Evolutionary conservation across 768 basidiomycete genomes (phyloP).

Genomic region (Galerina sulciceps): DNA sequence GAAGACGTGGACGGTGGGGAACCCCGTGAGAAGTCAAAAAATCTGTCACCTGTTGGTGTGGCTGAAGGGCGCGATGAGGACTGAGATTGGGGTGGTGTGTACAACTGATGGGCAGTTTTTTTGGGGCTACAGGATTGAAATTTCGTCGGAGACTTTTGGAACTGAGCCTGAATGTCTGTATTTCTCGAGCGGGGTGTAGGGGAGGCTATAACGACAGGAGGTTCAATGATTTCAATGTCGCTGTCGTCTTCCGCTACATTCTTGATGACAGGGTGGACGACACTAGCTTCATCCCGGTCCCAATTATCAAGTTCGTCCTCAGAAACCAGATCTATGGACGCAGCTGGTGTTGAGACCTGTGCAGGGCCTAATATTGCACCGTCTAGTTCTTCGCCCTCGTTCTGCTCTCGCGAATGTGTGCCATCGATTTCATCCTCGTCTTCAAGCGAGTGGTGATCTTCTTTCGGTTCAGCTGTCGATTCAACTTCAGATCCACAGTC

Average conservation of each 20-base stretch:
- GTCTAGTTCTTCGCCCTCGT: slow-evolving; percentile 2
- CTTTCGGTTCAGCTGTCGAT: background rate
- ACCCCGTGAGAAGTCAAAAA: slow-evolving; percentile 12
- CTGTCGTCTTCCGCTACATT: slow-evolving; percentile 20
- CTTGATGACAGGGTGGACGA: slow-evolving; percentile 33
- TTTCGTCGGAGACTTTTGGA: background rate
- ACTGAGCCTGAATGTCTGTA: background rate
- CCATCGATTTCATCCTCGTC: slow-evolving; percentile 11
- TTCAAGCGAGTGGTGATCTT: slow-evolving; percentile 4
- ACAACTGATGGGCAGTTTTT: slow-evolving; percentile 30
- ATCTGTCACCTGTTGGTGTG: slow-evolving; percentile 5
- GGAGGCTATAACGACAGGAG: slow-evolving; percentile 3
- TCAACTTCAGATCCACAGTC: background rate
- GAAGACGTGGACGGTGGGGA: slow-evolving; percentile 19
- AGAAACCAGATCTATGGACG: slow-evolving; percentile 23
- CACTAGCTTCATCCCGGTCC: slow-evolving; percentile 44
- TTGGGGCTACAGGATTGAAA: background rate
- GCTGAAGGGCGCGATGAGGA: slow-evolving; percentile 30
- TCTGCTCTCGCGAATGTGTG: slow-evolving; percentile 6
- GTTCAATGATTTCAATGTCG: slow-evolving; percentile 37
- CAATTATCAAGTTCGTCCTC: slow-evolving; percentile 51
- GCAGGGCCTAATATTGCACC: background rate
- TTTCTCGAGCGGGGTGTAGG: background rate
- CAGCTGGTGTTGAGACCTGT: background rate
- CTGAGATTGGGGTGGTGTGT: slow-evolving; percentile 46